phyloP scores from a whole-genome alignment of 139 green algal species.

The Chlamydomonas incerta region DNA sequence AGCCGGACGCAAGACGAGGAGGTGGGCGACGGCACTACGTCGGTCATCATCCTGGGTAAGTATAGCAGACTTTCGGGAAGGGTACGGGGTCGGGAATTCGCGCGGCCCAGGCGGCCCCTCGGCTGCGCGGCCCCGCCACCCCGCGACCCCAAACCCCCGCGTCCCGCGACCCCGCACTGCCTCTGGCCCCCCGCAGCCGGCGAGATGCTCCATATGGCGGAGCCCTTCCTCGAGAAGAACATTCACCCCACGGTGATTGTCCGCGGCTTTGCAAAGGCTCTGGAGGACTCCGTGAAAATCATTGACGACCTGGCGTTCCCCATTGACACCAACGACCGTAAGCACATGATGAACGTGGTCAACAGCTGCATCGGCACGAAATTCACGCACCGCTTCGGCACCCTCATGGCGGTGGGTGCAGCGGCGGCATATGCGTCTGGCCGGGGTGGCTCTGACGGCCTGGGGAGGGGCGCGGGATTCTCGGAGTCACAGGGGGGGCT shows the following conservation, averaged over 20 bases:
- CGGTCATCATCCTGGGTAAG: slow-evolving; percentile 96
- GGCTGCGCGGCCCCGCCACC: background rate
- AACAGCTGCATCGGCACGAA: slow-evolving; percentile 97
- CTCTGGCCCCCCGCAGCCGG: slow-evolving; percentile 70
- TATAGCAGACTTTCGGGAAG: background rate
- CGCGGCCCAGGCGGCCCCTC: too few relatives aligned
- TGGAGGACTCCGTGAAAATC: slow-evolving; percentile 90
- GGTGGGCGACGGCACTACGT: slow-evolving; percentile 99
- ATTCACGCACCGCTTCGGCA: slow-evolving; percentile 95
- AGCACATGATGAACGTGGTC: slow-evolving; percentile 96
- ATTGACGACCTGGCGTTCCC: slow-evolving; percentile 92
- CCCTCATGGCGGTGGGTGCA: slow-evolving; percentile 88
- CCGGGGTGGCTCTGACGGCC: too few relatives aligned
- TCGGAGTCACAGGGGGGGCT: too few relatives aligned
- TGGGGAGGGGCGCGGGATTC: too few relatives aligned
- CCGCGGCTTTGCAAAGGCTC: slow-evolving; percentile 84
- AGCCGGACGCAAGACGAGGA: slow-evolving; percentile 98
- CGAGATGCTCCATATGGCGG: slow-evolving; percentile 94
- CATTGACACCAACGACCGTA: slow-evolving; percentile 88
- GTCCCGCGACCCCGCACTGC: too few relatives aligned
- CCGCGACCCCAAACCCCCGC: too few relatives aligned
- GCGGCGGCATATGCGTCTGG: background rate
- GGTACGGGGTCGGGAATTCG: background rate
- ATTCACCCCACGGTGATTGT: slow-evolving; percentile 98
- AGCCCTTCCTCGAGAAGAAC: slow-evolving; percentile 94